Evolutionary conservation across 1,284 basidiomycete genomes (phyloP), one percentile per base, ranked within the genome.

Genomic region (Limonomyces culmigenus): DNA sequence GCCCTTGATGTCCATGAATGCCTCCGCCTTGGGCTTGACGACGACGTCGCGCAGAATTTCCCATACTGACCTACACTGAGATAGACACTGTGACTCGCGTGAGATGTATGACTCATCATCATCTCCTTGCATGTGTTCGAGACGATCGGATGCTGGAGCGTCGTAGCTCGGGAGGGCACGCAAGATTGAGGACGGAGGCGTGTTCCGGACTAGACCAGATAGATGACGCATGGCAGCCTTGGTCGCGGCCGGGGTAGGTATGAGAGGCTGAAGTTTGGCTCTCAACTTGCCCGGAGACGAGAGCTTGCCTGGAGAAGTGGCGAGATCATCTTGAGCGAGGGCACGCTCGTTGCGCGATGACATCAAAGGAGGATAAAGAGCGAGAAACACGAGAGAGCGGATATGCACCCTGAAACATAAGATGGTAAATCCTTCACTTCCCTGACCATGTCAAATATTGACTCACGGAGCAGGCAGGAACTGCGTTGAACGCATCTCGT

Each of bases 371-470:
- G 74, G 66, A 45, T 74, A 74, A 18, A 81, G 59, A 12, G 74
- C 60, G 29, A 81, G 69, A 48, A 73, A 81, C 16, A 83, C 52
- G 8, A 79, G 55, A 42, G 78, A 74, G 25, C 74, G 63, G 38
- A 83, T 53, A 43, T 78, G 77, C 18, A 63, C 55, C 31, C 75
- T 71, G 34, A 10, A 12, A 30, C 8, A 8, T 8, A 27, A 8
- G 8, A 27, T 27, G n/a, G n/a, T 27, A 35, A 19, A 17, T n/a
- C 10, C n/a, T n/a, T 8, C 8, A 27, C 10, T 27, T 8, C 10
- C 10, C n/a, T 27, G 25, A n/a, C n/a, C n/a, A n/a, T n/a, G n/a
- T n/a, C n/a, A n/a, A 27, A n/a, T 27, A 27, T 38, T 37, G 30
- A 55, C 74, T 49, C 48, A 75, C 75, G 55, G 45, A 3, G 65